Evolutionary conservation across 495 filamentous ascomycete species (phyloP).

Genomic region (Aspergillus incahuasiensis): DNA sequence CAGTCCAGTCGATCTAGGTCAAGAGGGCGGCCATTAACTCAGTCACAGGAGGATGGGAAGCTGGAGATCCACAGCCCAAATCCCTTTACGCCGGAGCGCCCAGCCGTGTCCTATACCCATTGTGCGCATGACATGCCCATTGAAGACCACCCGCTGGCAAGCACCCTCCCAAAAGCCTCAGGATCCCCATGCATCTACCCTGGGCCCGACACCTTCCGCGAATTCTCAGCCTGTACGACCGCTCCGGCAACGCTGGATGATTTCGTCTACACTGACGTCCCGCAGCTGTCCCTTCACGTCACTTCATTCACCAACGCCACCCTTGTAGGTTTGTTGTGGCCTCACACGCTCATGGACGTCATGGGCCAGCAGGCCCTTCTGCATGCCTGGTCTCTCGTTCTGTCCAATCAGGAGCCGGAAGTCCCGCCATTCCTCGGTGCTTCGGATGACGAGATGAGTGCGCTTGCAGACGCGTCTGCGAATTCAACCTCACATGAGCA

Average conservation of each 20-base stretch:
- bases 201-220: background rate
- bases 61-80: background rate
- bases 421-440: background rate
- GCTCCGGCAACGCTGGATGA: background rate
- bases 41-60: background rate
- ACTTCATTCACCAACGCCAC: slow-evolving; percentile 1
- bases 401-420: background rate
- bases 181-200: background rate
- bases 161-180: background rate
- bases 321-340: background rate
- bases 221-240: background rate
- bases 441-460: background rate
- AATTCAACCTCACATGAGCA: too few species aligned
- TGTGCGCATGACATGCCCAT: background rate
- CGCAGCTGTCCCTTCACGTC: background rate
- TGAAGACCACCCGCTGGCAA: background rate
- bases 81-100: background rate
- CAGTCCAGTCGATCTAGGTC: too few species aligned
- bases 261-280: background rate
- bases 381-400: background rate
- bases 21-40: too few species aligned
- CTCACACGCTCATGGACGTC: background rate
- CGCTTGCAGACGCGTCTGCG: background rate
- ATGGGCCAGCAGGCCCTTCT: background rate
- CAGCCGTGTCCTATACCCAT: background rate